Percentiles rank a stretch among this genome's conserved stretches.
These are phyloP conservation scores for Durotheca rogersii DNA, from an alignment of 495 filamentous ascomycete genomes.

Conservation along the genomic window DNA sequence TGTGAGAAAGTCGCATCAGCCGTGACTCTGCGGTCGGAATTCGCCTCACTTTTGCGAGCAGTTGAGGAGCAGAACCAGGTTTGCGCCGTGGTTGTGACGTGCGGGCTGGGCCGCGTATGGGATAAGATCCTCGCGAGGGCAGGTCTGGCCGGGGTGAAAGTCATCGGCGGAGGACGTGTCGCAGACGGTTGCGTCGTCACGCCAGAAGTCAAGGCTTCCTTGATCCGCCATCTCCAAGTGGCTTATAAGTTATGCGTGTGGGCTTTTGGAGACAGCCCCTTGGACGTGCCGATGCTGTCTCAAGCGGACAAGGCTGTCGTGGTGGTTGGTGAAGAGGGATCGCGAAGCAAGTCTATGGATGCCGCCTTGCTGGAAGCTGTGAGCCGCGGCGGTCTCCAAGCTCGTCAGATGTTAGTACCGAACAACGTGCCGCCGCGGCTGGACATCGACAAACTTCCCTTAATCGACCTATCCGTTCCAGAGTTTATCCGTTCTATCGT, in stretches of 20 bases:
- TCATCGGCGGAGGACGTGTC: slow-evolving; percentile 59
- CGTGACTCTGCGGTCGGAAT: slow-evolving; percentile 53
- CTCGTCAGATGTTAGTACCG: slow-evolving; percentile 53
- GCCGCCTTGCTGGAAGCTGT: slow-evolving; percentile 47
- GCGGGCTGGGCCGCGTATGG: slow-evolving; percentile 60
- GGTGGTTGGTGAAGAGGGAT: slow-evolving; percentile 54
- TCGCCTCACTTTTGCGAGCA: slow-evolving; percentile 47
- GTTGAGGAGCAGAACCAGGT: slow-evolving; percentile 43
- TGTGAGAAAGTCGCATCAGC: slow-evolving; percentile 50
- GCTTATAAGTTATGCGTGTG: slow-evolving; percentile 46
- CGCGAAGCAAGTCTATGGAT: slow-evolving; percentile 61
- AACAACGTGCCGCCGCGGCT: slow-evolving; percentile 44
- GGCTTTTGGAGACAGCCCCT: slow-evolving; percentile 64
- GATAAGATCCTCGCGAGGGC: slow-evolving; percentile 52
- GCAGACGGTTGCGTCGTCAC: slow-evolving; percentile 56
- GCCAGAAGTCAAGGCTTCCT: slow-evolving; percentile 49
- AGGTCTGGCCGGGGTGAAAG: slow-evolving; percentile 50
- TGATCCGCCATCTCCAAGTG: slow-evolving; percentile 48
- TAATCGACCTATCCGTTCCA: slow-evolving; percentile 39
- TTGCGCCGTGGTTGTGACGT: slow-evolving; percentile 57
- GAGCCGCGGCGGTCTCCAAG: slow-evolving; percentile 41
- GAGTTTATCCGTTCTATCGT: slow-evolving; percentile 45
- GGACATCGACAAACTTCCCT: slow-evolving; percentile 48
- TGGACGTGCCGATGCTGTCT: slow-evolving; percentile 61
- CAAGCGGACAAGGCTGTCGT: slow-evolving; percentile 58